These are phyloP conservation scores for Kondoa subrosea DNA, from an alignment of 768 basidiomycete species.

Conservation along the genomic window DNA sequence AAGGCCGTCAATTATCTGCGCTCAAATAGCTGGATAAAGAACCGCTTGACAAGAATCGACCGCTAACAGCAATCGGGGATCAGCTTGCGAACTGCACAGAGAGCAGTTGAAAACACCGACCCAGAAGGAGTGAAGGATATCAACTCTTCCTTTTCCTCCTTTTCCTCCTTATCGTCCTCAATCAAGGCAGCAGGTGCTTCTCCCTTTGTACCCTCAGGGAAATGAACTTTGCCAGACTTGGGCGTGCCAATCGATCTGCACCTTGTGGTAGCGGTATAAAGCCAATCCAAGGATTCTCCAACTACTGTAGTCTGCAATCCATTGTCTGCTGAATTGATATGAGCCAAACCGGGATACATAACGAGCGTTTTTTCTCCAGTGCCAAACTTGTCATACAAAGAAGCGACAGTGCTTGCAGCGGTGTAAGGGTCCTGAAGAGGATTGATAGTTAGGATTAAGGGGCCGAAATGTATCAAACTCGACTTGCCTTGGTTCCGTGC, in stretches of 20 bases:
- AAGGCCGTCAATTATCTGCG: not conserved
- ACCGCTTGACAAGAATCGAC: not conserved
- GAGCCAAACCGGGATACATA: not conserved
- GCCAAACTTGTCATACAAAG: not conserved
- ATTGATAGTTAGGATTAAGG: not conserved
- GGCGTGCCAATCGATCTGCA: not conserved
- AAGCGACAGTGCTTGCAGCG: not conserved
- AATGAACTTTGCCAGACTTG: conserved; percentile 1
- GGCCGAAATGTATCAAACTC: not conserved
- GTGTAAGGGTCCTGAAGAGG: conserved; percentile 5
- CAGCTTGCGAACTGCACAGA: not conserved
- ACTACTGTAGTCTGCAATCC: not conserved
- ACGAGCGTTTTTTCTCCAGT: not conserved
- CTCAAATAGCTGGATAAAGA: not conserved
- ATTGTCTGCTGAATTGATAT: not conserved
- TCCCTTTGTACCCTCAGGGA: not conserved
- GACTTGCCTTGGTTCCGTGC: conserved; percentile 1
- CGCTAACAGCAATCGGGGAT: not conserved
- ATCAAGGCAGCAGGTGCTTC: not conserved
- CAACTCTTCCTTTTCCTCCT: not conserved
- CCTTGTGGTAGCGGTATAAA: not conserved
- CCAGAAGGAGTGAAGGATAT: not conserved
- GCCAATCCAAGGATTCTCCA: conserved; percentile 1
- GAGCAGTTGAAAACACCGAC: not conserved
- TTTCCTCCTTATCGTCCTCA: not conserved